Percentiles rank a stretch among this genome's conserved stretches.
Evolutionary conservation across 139 green algal genomes (phyloP).

Genomic region (Auxenochlorella pyrenoidosa): DNA sequence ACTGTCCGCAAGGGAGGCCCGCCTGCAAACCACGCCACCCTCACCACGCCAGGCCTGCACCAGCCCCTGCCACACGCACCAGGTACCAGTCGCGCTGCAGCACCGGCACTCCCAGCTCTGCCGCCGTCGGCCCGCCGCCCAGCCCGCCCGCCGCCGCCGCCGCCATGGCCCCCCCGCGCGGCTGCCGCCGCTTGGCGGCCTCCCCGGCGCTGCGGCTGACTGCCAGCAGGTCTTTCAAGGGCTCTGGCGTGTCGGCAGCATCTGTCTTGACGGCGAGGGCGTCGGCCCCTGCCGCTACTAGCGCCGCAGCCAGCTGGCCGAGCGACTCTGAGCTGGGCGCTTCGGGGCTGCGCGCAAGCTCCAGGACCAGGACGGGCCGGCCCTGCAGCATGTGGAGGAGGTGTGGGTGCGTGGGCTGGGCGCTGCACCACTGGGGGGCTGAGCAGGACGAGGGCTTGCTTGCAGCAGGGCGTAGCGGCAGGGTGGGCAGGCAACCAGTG

Average conservation of each 20-base stretch:
- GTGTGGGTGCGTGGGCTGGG: no score
- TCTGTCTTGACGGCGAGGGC: slow-evolving; percentile 76
- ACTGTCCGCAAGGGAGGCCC: no score
- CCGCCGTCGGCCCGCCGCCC: background rate
- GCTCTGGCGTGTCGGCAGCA: slow-evolving; percentile 67
- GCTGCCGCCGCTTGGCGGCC: background rate
- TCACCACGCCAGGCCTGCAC: no score
- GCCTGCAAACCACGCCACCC: no score
- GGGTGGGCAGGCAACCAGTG: no score
- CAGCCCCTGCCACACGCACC: background rate
- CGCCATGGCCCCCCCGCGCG: background rate
- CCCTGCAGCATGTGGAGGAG: background rate
- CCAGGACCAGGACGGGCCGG: slow-evolving; percentile 55
- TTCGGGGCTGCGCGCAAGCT: slow-evolving; percentile 42
- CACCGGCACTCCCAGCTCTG: slow-evolving; percentile 58
- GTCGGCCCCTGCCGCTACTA: slow-evolving; percentile 62
- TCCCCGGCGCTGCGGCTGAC: background rate
- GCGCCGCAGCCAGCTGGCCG: slow-evolving; percentile 40
- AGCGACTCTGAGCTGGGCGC: slow-evolving; percentile 42
- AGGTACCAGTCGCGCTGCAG: slow-evolving; percentile 80
- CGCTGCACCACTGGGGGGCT: no score
- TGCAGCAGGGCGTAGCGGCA: no score
- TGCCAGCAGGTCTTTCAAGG: slow-evolving; percentile 55
- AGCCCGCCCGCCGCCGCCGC: background rate
- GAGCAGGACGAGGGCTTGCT: no score